A percentile compares a stretch with the other conserved stretches of the same genome.
Evolutionary conservation across 176 grass and related monocot genomes (phyloP).

Genomic region (Avena atlantica): DNA sequence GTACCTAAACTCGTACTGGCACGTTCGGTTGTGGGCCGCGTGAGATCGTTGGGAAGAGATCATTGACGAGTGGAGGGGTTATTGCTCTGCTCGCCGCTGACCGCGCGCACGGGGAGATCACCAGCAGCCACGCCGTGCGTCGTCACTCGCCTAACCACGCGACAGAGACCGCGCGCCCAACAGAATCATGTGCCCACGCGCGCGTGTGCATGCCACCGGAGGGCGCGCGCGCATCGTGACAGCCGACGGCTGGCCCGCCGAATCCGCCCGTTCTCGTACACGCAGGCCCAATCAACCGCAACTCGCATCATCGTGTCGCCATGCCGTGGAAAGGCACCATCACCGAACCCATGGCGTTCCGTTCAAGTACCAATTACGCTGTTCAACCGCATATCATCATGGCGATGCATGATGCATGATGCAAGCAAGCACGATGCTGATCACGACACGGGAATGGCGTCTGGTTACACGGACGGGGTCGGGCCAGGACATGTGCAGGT

Average conservation of each 20-base stretch:
- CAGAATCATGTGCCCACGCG: background rate
- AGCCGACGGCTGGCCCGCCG: constrained; percentile 5
- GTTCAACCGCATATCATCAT: background rate
- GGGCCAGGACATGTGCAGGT: background rate
- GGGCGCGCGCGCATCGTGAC: constrained; percentile 3
- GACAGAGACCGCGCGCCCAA: constrained; percentile 29
- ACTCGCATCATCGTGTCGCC: background rate
- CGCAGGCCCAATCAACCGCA: constrained; percentile 1
- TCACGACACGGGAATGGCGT: background rate
- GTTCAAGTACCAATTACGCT: background rate
- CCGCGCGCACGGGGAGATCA: background rate
- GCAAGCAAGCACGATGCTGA: background rate
- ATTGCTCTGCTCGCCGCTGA: background rate
- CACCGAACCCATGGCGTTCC: background rate
- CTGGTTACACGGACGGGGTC: background rate
- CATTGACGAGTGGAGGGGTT: too few species aligned
- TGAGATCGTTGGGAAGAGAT: too few species aligned
- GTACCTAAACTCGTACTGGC: too few species aligned
- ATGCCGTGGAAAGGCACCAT: background rate
- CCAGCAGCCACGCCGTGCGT: too few species aligned
- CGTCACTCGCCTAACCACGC: background rate
- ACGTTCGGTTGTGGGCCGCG: too few species aligned
- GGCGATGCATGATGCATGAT: background rate
- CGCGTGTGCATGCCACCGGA: background rate
- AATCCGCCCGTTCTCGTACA: background rate